Evolutionary conservation across 352 stramenopile genomes (phyloP), one percentile per base, ranked within the genome.

Genomic region (Pythium coloratum): DNA sequence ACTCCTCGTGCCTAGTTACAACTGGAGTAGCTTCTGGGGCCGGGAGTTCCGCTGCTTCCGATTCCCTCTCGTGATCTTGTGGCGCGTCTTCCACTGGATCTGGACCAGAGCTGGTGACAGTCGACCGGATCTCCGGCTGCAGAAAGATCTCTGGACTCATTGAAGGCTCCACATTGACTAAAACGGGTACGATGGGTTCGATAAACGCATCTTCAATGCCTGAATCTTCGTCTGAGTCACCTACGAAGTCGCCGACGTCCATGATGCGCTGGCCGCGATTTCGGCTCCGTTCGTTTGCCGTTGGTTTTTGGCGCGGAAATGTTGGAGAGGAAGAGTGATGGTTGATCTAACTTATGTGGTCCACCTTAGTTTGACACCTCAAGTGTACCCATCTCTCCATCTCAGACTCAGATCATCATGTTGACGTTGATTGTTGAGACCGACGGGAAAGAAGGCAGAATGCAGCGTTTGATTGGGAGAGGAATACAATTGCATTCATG

Each of bases 231-330:
- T 70, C 67, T 1, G 67, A 74, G 53, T 74, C 67, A 26, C 62
- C 67, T 5, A 74, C 67, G 44, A 67, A 74, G 40, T 74, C 67
- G 40, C 42, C 67, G 67, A 64, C 62, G 56, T 70, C 62, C 62
- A 74, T 69, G 38, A 42, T 64, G 46, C 47, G 42, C 46, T n/a
- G 46, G 7, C 34, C 18, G 24, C 32, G 24, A 13, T n/a, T 38
- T 20, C 12, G 28, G 20, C 53, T 10, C 6, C 5, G 24, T 44
- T 56, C 13, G 1, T 9, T 10, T 46, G 54, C 18, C 13, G 28
- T 55, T 60, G 46, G 6, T 53, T 53, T 53, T 69, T 69, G 55
- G 64, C 55, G 63, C 55, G 55, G 55, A 40, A 69, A 59, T 50
- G 16, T 49, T 24, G 20, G 20, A 24, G 20, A 10, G 16, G 3